These are phyloP conservation scores for Trichoderma asperellum DNA, from an alignment of 2,329 filamentous ascomycete species.

Conservation along the genomic window DNA sequence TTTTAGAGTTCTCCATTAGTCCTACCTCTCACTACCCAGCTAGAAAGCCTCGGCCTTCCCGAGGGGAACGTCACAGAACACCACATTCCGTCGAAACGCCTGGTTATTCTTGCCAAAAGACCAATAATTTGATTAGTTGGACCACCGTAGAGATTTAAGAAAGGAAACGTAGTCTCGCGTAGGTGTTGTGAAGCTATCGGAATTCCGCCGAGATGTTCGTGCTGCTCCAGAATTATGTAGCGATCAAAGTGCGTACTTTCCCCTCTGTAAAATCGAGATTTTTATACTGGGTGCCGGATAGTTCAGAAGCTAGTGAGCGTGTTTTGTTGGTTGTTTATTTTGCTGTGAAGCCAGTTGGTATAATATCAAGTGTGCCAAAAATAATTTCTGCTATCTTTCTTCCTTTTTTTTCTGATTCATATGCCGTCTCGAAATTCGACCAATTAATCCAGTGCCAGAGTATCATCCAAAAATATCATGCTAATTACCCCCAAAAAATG, in stretches of 20 bases:
- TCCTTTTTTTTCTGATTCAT: conserved; percentile 10
- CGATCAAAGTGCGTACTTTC: not conserved
- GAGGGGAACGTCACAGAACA: not conserved
- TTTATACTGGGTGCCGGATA: not conserved
- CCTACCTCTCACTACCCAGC: not conserved
- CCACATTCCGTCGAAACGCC: not conserved
- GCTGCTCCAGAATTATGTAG: not conserved
- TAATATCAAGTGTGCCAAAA: conserved; percentile 15
- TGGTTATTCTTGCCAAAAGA: not conserved
- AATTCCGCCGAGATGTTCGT: not conserved
- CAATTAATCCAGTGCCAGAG: conserved; percentile 2
- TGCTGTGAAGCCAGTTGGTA: conserved; percentile 9
- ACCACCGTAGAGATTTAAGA: not conserved
- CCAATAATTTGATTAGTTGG: not conserved
- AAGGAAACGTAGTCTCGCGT: not conserved
- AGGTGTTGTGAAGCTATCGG: not conserved
- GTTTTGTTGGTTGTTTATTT: not conserved
- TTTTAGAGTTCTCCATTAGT: not conserved
- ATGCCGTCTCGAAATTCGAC: conserved; percentile 22
- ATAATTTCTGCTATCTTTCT: conserved; percentile 19
- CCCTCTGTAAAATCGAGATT: not conserved
- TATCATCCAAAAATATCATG: conserved; percentile 14
- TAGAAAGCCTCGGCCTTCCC: not conserved
- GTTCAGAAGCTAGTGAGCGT: not conserved
- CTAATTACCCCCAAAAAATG: not conserved